Conservation (phyloP, 768 basidiomycete genomes). For the Phlegmacium glaucopus region DNA sequence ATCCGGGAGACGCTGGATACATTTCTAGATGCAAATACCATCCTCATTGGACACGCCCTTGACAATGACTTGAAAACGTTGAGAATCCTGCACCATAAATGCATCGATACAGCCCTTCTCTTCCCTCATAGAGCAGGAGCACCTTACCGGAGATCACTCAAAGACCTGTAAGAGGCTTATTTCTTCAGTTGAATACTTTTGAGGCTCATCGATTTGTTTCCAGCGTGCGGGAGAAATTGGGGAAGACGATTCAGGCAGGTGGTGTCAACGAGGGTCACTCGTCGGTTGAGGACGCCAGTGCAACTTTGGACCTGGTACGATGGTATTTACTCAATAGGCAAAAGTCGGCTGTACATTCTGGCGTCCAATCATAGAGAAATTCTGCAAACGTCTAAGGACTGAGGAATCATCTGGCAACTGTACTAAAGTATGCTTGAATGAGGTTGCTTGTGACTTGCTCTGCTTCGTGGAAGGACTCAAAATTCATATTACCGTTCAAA, state of each 20-base stretch:
- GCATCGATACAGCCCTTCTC: slow-evolving; percentile 84
- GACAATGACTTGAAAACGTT: slow-evolving; percentile 95
- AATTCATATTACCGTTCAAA: slow-evolving; percentile 35
- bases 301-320: slow-evolving; percentile 84
- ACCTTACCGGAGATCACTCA: slow-evolving; percentile 79
- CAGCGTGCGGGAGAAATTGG: slow-evolving; percentile 82
- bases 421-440: no score
- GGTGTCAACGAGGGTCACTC: slow-evolving; percentile 79
- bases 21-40: slow-evolving; percentile 75
- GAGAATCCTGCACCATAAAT: slow-evolving; percentile 78
- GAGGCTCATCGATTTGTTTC: slow-evolving; percentile 7
- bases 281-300: slow-evolving; percentile 84
- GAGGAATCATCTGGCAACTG: not conserved
- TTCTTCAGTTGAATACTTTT: slow-evolving; percentile 10
- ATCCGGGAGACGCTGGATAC: slow-evolving; percentile 66
- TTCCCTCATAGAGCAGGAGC: slow-evolving; percentile 75
- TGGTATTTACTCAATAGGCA: slow-evolving; percentile 72
- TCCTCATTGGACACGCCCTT: slow-evolving; percentile 86
- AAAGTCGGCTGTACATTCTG: slow-evolving; percentile 25
- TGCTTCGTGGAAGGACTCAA: no score
- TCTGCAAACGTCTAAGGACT: no score
- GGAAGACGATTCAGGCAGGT: slow-evolving; percentile 78
- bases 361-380: not conserved
- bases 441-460: not conserved
- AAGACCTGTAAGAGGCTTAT: slow-evolving; percentile 60